phyloP scores from a whole-genome alignment of 139 green algal genomes.

The Chara braunii region DNA sequence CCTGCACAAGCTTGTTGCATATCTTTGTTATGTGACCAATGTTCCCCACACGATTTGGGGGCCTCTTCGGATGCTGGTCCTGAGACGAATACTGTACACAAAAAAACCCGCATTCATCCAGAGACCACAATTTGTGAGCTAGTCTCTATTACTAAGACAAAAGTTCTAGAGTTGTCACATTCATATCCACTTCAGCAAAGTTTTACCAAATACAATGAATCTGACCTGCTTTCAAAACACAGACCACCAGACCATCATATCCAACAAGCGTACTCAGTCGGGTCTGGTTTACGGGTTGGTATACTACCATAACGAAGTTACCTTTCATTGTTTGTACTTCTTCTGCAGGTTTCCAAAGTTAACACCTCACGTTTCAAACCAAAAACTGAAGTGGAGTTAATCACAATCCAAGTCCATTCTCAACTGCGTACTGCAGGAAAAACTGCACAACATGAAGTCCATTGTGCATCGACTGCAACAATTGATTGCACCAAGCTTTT shows the following conservation, averaged over 20 bases:
- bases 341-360: neutral
- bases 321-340: no score
- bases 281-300: no score
- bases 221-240: neutral
- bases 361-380: neutral
- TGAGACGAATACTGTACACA: neutral
- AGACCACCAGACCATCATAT: no score
- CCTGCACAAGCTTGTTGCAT: conserved; percentile 23
- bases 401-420: no score
- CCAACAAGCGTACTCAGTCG: no score
- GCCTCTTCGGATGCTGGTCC: neutral
- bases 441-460: no score
- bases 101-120: neutral
- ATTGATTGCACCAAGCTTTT: no score
- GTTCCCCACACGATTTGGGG: conserved; percentile 17
- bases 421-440: no score
- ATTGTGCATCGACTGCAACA: no score
- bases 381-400: no score
- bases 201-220: neutral
- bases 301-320: no score
- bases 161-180: neutral
- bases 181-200: neutral
- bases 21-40: conserved; percentile 35
- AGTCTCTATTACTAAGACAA: neutral
- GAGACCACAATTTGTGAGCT: neutral